A percentile compares a stretch with the other conserved stretches of the same genome.
Conservation (phyloP, 2,329 filamentous ascomycete genomes). For the Albifimbria verrucaria region DNA sequence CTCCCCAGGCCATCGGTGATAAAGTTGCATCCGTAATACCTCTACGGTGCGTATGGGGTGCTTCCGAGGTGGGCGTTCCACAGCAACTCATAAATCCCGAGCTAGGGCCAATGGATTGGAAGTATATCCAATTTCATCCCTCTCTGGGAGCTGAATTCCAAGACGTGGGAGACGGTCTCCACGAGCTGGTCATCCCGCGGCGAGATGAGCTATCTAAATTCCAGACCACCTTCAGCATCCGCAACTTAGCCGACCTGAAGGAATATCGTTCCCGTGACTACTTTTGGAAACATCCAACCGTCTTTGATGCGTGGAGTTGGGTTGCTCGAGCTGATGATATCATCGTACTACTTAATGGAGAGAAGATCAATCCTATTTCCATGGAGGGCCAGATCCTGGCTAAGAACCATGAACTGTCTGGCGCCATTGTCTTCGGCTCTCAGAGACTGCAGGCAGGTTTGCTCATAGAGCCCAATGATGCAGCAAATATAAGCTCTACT, state of each 20-base stretch:
- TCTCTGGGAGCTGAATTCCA: constrained; percentile 1
- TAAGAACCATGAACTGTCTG: neutral
- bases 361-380: constrained; percentile 6
- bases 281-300: neutral
- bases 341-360: constrained; percentile 7
- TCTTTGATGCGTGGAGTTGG: constrained; percentile 3
- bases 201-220: neutral
- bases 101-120: neutral
- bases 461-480: neutral
- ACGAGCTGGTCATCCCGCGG: constrained; percentile 1
- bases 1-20: constrained; percentile 1
- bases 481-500: neutral
- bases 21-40: constrained; percentile 2
- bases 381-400: constrained; percentile 4
- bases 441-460: neutral
- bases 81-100: neutral
- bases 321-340: constrained; percentile 6
- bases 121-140: constrained; percentile 1
- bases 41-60: constrained; percentile 4
- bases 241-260: neutral
- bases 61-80: constrained; percentile 3
- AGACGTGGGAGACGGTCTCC: neutral
- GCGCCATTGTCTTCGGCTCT: constrained; percentile 1
- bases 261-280: constrained; percentile 3
- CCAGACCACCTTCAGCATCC: neutral